Evolutionary conservation across 164 flowering plant genomes (phyloP).

Genomic region (Chimonanthus salicifolius): DNA sequence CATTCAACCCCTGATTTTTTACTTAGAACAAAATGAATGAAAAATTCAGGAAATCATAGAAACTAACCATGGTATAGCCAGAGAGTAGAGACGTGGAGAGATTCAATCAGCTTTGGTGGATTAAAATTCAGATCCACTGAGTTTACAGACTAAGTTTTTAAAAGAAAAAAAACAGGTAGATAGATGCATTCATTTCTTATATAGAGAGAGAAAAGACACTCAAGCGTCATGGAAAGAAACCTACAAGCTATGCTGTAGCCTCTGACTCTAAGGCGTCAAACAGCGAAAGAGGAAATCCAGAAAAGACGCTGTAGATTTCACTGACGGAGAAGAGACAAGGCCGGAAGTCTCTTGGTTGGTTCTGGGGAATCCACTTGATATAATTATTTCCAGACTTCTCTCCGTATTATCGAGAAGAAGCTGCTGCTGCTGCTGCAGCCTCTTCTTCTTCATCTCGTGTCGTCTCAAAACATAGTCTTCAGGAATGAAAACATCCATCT

Average conservation of each 20-base stretch:
- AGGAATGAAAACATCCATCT: constrained; percentile 17
- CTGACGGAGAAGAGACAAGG: constrained; percentile 1
- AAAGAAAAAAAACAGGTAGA: neutral
- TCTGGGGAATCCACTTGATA: neutral
- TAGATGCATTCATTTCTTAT: neutral
- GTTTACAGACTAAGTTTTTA: neutral
- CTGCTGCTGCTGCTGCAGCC: constrained; percentile 10
- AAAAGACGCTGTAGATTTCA: constrained; percentile 4
- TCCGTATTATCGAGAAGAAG: constrained; percentile 5
- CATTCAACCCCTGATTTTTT: too few species aligned
- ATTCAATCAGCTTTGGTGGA: too few species aligned
- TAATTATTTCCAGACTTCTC: neutral
- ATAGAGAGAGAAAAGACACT: too few species aligned
- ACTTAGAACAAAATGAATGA: too few species aligned
- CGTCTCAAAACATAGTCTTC: constrained; percentile 17
- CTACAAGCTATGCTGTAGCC: neutral
- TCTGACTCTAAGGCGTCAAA: constrained; percentile 5
- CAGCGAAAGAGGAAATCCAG: constrained; percentile 6
- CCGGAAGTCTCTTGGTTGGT: neutral
- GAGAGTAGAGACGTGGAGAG: too few species aligned
- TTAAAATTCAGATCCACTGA: too few species aligned
- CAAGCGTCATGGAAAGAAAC: neutral
- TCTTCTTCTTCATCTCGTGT: constrained; percentile 17
- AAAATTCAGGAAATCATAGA: too few species aligned
- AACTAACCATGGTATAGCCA: too few species aligned